Evolutionary conservation across 129 eudicot species (phyloP), one percentile per base, ranked within the genome.

Genomic region (Flaveria robusta): DNA sequence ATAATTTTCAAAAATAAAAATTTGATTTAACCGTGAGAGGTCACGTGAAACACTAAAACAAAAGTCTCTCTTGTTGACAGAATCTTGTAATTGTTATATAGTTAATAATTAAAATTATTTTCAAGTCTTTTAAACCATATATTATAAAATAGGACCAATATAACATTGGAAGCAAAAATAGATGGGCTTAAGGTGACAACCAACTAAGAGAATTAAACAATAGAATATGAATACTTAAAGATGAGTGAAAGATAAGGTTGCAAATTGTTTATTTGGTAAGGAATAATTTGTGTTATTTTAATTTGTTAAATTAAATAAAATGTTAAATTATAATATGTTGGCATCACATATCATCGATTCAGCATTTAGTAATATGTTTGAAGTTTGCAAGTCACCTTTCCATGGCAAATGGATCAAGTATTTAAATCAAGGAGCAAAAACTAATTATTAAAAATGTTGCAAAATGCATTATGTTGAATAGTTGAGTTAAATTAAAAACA

Each of bases 341-440:
- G 63, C 27, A 70, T 12, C 81, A 68, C 62, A 41, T 69, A 45
- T 43, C 37, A 31, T 5, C 37, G 37, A 2, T 31, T 31, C 37
- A 31, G 7, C 37, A 31, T 31, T 31, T 45, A 69, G 31, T 78
- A 78, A 78, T 31, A 31, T 59, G 55, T 22, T 70, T 58, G 74
- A 71, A 79, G 78, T 72, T 79, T 79, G 66, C 83, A 79, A 79
- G 83, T 73, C 83, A 79, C 78, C 83, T 64, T 72, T 79, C 66
- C 83, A 79, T 24, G 37, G 73, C 83, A 79, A 79, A 79, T 10
- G 81, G 29, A 72, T 64, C 45, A 72, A 64, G 14, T 72, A 50
- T 50, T 72, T 11, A n/a, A 79, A 49, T 72, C 74, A 79, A 54
- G 51, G 73, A 74, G 56, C 74, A 71, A 63, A 3, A 64, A 23